phyloP scores from a whole-genome alignment of 2,329 filamentous ascomycete species.

The Fusarium guadeloupense region DNA sequence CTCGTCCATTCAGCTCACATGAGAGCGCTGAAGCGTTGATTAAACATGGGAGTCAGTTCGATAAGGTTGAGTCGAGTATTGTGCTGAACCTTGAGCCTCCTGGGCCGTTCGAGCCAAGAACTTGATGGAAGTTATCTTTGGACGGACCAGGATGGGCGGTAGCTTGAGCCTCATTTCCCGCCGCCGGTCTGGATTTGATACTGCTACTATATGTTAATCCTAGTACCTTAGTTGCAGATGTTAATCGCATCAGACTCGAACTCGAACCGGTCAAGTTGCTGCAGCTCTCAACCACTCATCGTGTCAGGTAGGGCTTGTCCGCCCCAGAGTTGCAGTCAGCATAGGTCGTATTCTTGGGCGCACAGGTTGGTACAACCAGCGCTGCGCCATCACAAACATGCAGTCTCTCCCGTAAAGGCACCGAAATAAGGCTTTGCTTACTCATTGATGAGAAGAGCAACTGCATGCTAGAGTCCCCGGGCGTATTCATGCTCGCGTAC shows the following conservation, averaged over 20 bases:
- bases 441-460: conserved; percentile 11
- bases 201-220: background rate
- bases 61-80: background rate
- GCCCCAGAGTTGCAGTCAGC: conserved; percentile 26
- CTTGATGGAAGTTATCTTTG: no score
- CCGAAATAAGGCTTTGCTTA: conserved; percentile 18
- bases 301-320: conserved; percentile 8
- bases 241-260: background rate
- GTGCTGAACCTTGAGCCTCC: background rate
- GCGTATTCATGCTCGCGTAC: no score
- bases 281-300: conserved; percentile 15
- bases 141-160: background rate
- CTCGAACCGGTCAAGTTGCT: conserved; percentile 19
- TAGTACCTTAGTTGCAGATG: background rate
- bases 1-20: conserved; percentile 2
- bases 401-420: background rate
- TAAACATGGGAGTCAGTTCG: background rate
- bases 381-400: conserved; percentile 24
- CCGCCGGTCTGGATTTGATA: background rate
- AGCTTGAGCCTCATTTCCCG: conserved; percentile 6
- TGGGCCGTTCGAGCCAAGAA: background rate
- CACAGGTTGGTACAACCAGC: conserved; percentile 27
- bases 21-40: background rate
- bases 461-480: no score
- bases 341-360: conserved; percentile 33